phyloP scores from a whole-genome alignment of 192 early-diverging fungal genomes.

The Haplosporangium gracile region DNA sequence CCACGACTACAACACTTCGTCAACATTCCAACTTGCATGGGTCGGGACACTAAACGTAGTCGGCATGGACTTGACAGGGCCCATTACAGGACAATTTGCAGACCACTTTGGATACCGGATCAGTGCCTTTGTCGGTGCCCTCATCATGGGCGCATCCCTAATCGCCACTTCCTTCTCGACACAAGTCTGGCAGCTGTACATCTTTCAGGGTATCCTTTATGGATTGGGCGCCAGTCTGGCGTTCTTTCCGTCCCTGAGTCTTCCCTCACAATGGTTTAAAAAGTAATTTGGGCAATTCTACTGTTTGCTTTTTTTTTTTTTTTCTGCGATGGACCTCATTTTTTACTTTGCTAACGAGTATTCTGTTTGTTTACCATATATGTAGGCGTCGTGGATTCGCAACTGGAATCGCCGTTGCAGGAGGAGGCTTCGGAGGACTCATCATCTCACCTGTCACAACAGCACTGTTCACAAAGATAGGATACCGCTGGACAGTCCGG shows the following conservation, averaged over 20 bases:
- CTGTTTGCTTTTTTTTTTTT: background rate
- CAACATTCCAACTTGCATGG: slow-evolving; percentile 63
- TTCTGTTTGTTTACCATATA: background rate
- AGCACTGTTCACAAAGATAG: slow-evolving; percentile 58
- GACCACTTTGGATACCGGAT: slow-evolving; percentile 65
- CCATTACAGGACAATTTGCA: slow-evolving; percentile 61
- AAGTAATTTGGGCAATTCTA: slow-evolving; percentile 11
- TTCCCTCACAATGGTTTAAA: slow-evolving; percentile 72
- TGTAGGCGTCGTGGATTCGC: slow-evolving; percentile 60
- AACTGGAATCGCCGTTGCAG: slow-evolving; percentile 64
- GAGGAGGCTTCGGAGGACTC: slow-evolving; percentile 68
- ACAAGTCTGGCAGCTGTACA: slow-evolving; percentile 46
- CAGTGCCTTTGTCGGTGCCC: slow-evolving; percentile 60
- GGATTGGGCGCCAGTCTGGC: slow-evolving; percentile 60
- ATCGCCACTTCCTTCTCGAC: slow-evolving; percentile 70
- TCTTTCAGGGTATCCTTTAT: slow-evolving; percentile 41
- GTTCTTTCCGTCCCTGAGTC: slow-evolving; percentile 62
- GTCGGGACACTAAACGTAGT: slow-evolving; percentile 65
- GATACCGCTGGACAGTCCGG: slow-evolving; percentile 68
- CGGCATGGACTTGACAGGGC: slow-evolving; percentile 62
- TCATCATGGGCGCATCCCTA: slow-evolving; percentile 63
- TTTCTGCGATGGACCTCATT: background rate
- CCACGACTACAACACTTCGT: slow-evolving; percentile 48
- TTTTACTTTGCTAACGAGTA: background rate
- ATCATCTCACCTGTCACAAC: slow-evolving; percentile 63